These are phyloP conservation scores for Saturnispora saitoi DNA, from an alignment of 805 yeast genomes.

Conservation along the genomic window DNA sequence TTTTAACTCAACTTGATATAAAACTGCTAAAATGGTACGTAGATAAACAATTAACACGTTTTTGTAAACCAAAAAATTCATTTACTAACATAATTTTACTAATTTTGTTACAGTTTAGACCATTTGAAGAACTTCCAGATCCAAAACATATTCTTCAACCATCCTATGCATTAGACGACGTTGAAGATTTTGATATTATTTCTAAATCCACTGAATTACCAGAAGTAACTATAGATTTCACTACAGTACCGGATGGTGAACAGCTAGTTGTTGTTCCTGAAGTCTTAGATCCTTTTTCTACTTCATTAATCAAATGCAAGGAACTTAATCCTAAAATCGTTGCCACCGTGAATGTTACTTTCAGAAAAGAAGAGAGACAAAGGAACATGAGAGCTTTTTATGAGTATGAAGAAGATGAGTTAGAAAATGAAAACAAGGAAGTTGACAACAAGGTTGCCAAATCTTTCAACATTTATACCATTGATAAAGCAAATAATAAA, in stretches of 20 bases:
- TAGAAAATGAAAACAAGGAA: conserved; percentile 7
- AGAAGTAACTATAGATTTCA: background rate
- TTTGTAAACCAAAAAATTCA: background rate
- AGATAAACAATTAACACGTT: background rate
- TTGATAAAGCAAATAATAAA: conserved; percentile 6
- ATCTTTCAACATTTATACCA: background rate
- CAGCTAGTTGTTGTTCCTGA: background rate
- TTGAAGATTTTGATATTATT: conserved; percentile 1
- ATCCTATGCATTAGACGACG: conserved; percentile 13
- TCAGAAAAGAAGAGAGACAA: background rate
- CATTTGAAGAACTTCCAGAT: conserved; percentile 36
- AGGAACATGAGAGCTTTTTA: background rate
- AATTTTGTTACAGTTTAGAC: conserved; percentile 32
- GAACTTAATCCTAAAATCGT: background rate
- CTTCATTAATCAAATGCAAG: background rate
- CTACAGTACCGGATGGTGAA: background rate
- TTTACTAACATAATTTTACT: background rate
- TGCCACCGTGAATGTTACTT: background rate
- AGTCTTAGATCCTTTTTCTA: background rate
- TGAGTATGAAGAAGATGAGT: conserved; percentile 19
- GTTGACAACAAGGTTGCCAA: background rate
- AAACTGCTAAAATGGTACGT: background rate
- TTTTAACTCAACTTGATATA: background rate
- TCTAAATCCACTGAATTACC: background rate
- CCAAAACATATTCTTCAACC: conserved; percentile 42